Percentiles rank a stretch among this genome's conserved stretches.
Conservation (phyloP, 371 early-diverging fungal genomes). For the Rhizopus arrhizus region DNA sequence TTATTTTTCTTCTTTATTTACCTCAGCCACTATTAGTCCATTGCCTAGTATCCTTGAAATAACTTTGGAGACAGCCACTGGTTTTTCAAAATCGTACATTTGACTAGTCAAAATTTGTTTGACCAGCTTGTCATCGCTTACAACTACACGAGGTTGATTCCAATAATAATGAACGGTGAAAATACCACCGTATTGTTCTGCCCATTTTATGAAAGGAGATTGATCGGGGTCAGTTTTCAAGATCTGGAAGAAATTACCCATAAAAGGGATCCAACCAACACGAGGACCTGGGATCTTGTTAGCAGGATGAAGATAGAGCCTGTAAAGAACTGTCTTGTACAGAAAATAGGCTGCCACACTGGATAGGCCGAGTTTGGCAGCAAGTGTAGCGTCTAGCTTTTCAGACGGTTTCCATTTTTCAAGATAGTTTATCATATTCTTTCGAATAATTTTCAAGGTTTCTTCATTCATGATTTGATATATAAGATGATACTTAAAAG, state of each 20-base stretch:
- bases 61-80: constrained; percentile 15
- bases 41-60: constrained; percentile 44
- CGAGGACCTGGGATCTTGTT: constrained; percentile 60
- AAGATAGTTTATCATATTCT: background rate
- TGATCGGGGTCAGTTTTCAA: constrained; percentile 47
- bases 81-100: constrained; percentile 53
- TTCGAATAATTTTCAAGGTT: background rate
- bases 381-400: background rate
- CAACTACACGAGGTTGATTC: constrained; percentile 44
- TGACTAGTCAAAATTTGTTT: constrained; percentile 51
- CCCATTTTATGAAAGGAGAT: constrained; percentile 50
- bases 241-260: constrained; percentile 53
- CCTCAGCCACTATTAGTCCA: constrained; percentile 58
- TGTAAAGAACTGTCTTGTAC: constrained; percentile 34
- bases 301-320: constrained; percentile 47
- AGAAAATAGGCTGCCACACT: constrained; percentile 6
- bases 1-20: background rate
- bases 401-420: background rate
- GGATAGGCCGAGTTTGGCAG: constrained; percentile 3
- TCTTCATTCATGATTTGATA: background rate
- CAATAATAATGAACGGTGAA: constrained; percentile 48
- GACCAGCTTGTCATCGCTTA: constrained; percentile 52
- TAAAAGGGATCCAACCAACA: constrained; percentile 46
- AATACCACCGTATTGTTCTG: constrained; percentile 54
- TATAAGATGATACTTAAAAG: background rate